Evolutionary conservation across 2,329 filamentous ascomycete genomes (phyloP).

Genomic region (Exophiala bonariae): DNA sequence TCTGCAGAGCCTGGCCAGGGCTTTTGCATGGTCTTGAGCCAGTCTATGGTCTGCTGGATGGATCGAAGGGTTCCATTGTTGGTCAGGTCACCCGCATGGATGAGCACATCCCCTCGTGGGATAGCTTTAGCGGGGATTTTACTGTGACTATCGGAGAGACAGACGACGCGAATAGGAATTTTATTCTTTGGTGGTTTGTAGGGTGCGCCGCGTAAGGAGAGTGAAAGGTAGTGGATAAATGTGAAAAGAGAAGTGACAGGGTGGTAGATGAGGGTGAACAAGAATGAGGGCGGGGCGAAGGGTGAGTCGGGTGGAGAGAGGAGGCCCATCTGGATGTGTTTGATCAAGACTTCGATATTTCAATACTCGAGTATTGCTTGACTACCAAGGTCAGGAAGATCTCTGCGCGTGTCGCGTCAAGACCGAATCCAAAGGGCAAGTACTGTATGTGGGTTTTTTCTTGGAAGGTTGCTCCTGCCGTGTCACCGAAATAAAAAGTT

Average conservation of each 20-base stretch:
- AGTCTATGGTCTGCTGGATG: constrained; percentile 82
- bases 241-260: constrained; percentile 66
- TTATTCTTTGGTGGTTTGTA: constrained; percentile 56
- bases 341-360: neutral
- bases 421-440: no score
- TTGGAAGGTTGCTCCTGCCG: no score
- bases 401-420: no score
- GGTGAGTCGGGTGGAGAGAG: constrained; percentile 33
- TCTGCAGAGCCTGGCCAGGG: constrained; percentile 25
- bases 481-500: no score
- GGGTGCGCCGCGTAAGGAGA: constrained; percentile 67
- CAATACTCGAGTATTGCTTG: no score
- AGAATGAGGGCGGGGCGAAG: constrained; percentile 51
- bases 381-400: no score
- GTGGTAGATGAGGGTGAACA: constrained; percentile 66
- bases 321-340: constrained; percentile 12
- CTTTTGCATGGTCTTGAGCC: constrained; percentile 63
- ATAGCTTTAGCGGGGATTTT: constrained; percentile 44
- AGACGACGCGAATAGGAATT: constrained; percentile 72
- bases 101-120: constrained; percentile 77
- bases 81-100: constrained; percentile 86
- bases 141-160: constrained; percentile 86
- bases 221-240: constrained; percentile 63
- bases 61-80: constrained; percentile 69
- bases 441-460: no score